Percentiles rank a stretch among this genome's conserved stretches.
These are phyloP conservation scores for Phylloporus arenicola DNA, from an alignment of 768 basidiomycete genomes.

Conservation along the genomic window DNA sequence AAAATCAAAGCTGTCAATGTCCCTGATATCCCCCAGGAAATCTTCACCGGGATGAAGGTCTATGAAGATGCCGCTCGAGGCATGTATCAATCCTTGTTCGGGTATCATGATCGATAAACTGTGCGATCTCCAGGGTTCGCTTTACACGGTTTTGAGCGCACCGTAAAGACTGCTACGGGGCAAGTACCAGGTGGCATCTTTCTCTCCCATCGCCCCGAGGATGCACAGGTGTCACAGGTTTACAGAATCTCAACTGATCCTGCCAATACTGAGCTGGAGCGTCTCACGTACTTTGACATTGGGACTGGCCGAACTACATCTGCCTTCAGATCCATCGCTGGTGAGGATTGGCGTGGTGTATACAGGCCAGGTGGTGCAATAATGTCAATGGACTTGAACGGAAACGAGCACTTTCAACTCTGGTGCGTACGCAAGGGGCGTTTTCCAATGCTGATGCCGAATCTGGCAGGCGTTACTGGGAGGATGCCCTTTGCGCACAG, in stretches of 20 bases:
- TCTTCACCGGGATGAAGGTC: conserved; percentile 32
- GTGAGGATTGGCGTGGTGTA: conserved; percentile 39
- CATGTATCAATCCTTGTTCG: conserved; percentile 1
- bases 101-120: background rate
- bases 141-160: conserved; percentile 25
- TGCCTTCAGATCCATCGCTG: conserved; percentile 27
- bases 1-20: conserved; percentile 38
- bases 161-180: conserved; percentile 7
- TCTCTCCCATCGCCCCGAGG: conserved; percentile 35
- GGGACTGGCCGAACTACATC: conserved; percentile 34
- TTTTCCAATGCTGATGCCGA: background rate
- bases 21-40: conserved; percentile 27
- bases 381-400: conserved; percentile 38
- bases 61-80: conserved; percentile 39
- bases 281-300: conserved; percentile 38
- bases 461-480: conserved; percentile 38
- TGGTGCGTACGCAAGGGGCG: conserved; percentile 24
- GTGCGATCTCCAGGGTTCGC: conserved; percentile 21
- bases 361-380: conserved; percentile 34
- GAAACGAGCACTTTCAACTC: conserved; percentile 39
- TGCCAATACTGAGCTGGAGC: conserved; percentile 21
- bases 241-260: conserved; percentile 32
- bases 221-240: conserved; percentile 35
- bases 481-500: conserved; percentile 26
- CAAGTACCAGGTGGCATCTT: conserved; percentile 24